A percentile compares a stretch with the other conserved stretches of the same genome.
These are phyloP conservation scores for Leishmania martiniquensis DNA, from an alignment of 208 protist species.

Conservation along the genomic window DNA sequence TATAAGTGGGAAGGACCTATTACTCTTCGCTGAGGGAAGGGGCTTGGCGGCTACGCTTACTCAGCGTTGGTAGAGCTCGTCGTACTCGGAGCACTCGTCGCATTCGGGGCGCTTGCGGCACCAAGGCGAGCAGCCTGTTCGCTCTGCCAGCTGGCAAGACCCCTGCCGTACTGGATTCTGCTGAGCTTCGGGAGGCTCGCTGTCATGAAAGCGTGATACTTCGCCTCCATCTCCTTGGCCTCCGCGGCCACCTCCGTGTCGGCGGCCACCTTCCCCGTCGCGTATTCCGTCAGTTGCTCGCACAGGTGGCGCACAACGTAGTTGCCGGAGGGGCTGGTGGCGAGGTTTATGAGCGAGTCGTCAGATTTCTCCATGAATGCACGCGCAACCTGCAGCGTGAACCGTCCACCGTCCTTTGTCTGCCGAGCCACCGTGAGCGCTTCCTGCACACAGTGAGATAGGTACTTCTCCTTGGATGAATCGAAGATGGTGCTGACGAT, in stretches of 20 bases:
- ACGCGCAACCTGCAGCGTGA: conserved; percentile 52
- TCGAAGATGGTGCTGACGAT: conserved; percentile 66
- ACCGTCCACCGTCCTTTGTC: conserved; percentile 40
- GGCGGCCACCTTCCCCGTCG: conserved; percentile 32
- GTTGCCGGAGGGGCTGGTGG: conserved; percentile 71
- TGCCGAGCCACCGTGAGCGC: conserved; percentile 48
- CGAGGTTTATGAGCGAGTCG: conserved; percentile 42
- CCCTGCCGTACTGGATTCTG: conserved; percentile 34
- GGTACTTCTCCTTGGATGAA: conserved; percentile 73
- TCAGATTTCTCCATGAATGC: conserved; percentile 60
- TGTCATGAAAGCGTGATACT: conserved; percentile 43
- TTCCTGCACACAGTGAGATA: conserved; percentile 84
- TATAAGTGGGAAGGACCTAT: too few relatives aligned
- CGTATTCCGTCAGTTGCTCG: conserved; percentile 57
- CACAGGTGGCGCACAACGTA: conserved; percentile 77
- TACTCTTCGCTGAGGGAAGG: neutral
- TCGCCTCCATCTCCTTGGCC: conserved; percentile 43
- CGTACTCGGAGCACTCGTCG: neutral
- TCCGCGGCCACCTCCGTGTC: conserved; percentile 39
- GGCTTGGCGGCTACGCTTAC: neutral
- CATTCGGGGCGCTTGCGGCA: neutral
- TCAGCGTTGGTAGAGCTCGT: neutral
- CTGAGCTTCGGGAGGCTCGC: conserved; percentile 27
- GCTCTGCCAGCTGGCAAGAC: conserved; percentile 33
- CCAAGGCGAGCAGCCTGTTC: conserved; percentile 25